Conservation (phyloP, 2,329 filamentous ascomycete genomes). For the Ustilaginoidea virens region DNA sequence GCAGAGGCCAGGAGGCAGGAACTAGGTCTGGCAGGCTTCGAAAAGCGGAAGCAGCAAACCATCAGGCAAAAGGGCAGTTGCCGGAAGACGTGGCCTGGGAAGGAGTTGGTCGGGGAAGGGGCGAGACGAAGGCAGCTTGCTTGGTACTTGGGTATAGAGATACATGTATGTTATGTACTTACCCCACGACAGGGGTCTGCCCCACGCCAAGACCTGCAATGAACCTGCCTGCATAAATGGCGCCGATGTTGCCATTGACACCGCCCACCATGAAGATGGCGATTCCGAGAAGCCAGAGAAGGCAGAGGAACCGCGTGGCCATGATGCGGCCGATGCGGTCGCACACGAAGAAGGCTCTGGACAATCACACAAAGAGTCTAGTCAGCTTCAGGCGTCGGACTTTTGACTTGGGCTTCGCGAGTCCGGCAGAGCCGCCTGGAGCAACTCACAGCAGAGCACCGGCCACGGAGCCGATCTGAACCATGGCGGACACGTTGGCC, state of each 20-base stretch:
- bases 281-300: slow-evolving; percentile 42
- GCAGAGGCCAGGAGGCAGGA: too few species aligned
- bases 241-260: slow-evolving; percentile 34
- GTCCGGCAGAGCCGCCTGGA: too few species aligned
- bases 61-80: too few species aligned
- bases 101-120: too few species aligned
- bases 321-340: slow-evolving; percentile 47
- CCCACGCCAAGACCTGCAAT: slow-evolving; percentile 52
- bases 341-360: slow-evolving; percentile 40
- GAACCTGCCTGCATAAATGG: slow-evolving; percentile 50
- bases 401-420: too few species aligned
- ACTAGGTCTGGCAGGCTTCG: too few species aligned
- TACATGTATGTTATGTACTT: too few species aligned
- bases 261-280: slow-evolving; percentile 39
- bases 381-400: too few species aligned
- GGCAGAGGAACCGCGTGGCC: slow-evolving; percentile 42
- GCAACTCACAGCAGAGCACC: slow-evolving; percentile 42
- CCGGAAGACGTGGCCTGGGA: too few species aligned
- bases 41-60: too few species aligned
- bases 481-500: slow-evolving; percentile 68
- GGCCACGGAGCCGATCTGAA: slow-evolving; percentile 61
- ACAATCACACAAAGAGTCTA: neutral
- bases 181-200: slow-evolving; percentile 49
- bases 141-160: too few species aligned
- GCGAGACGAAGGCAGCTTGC: too few species aligned